Conservation (phyloP, 768 basidiomycete genomes). For the Agaricus bisporus region DNA sequence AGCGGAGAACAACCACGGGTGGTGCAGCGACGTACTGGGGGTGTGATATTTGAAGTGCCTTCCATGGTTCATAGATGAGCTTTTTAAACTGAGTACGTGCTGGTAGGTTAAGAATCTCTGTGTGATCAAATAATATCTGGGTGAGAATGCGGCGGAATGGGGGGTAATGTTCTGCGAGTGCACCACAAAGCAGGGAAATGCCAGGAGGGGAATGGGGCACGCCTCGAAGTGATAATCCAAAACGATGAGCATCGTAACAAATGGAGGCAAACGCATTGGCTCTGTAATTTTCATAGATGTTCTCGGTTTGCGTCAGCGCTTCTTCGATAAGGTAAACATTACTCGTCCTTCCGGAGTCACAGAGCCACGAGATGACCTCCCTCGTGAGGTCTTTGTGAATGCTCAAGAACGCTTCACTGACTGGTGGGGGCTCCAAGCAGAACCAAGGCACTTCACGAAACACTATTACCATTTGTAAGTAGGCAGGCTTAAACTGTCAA, state of each 20-base stretch:
- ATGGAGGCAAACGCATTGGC: neutral
- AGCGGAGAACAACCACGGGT: neutral
- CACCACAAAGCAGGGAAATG: neutral
- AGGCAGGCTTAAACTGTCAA: too few relatives aligned
- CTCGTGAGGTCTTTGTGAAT: neutral
- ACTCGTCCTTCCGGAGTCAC: neutral
- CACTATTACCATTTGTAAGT: neutral
- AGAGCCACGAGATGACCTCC: neutral
- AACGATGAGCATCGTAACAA: neutral
- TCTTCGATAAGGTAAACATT: neutral
- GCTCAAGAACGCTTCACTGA: neutral
- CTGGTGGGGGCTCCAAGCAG: neutral
- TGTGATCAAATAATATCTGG: conserved; percentile 12
- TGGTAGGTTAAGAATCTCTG: conserved; percentile 15
- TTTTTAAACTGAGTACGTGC: conserved; percentile 16
- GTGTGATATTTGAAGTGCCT: conserved; percentile 7
- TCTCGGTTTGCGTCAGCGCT: neutral
- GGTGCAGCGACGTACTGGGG: neutral
- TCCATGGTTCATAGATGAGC: conserved; percentile 18
- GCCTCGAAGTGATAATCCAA: neutral
- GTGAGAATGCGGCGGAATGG: conserved; percentile 14
- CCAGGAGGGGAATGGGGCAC: conserved; percentile 14
- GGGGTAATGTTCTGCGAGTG: conserved; percentile 15
- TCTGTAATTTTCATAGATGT: neutral
- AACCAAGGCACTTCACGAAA: neutral